Evolutionary conservation across 306 rosid genomes (phyloP), one percentile per base, ranked within the genome.

Genomic region (Pterocarpus macrocarpus): DNA sequence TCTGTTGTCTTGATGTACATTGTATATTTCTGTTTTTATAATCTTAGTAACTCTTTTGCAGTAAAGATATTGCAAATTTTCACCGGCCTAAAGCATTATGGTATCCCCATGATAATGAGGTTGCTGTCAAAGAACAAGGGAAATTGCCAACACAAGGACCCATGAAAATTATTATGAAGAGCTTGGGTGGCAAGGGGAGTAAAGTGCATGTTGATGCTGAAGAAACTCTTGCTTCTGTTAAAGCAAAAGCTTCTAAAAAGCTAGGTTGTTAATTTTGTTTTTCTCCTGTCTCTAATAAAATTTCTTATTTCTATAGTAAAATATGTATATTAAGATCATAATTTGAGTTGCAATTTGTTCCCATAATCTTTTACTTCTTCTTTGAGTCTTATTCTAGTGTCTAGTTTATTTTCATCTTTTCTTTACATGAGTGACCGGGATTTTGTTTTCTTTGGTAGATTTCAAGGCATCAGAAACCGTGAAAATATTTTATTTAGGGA

Each of bases 21-120:
- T 14, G 64, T 66, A 22, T 34, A 53, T 65, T 8, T 80, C 13
- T 74, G 77, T 73, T 39, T 61, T 64, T 32, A 35, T 64, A 71
- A 63, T 88, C 67, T 82, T 83, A 50, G 74, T 33, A 78, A 69
- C 75, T 72, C 75, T 71, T 87, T 78, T 86, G 88, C 97, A 93
- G 99, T 68, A 95, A 95, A 91, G 97, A 93, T 86, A 78, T 93
- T 76, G 95, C 97, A 62, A 93, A 93, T 89, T 95, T 95, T 82
- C 99, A 95, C 88, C 99, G 97, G 73, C 94, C 99, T 69, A 93
- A 90, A 90, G 97, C 94, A 83, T 82, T 90, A 71, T 95, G 99
- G 99, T 93, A 88, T 91, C 99, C 99, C 66, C 99, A 93, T 49
- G 99, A 91, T 87, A 95, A 80, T 80, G 90, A 76, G 80, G 85